A percentile compares a stretch with the other conserved stretches of the same genome.
Conservation (phyloP, 2,329 filamentous ascomycete species). For the Alternaria postmessia region DNA sequence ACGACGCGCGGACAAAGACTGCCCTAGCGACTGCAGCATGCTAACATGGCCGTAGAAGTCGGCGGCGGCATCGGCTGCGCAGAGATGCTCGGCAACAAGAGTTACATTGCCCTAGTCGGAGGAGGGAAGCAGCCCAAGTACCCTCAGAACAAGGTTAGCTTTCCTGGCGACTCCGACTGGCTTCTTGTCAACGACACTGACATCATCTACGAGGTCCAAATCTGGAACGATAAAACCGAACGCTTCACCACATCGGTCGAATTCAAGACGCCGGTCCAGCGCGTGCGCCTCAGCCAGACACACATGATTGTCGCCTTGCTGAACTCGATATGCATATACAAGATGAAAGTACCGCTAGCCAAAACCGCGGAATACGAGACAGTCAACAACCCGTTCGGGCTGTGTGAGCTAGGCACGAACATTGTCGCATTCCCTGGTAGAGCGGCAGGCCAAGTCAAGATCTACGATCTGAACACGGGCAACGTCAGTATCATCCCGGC, state of each 20-base stretch:
- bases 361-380: slow-evolving; percentile 83
- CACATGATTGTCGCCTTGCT: slow-evolving; percentile 82
- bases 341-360: slow-evolving; percentile 75
- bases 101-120: slow-evolving; percentile 88
- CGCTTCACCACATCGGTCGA: slow-evolving; percentile 79
- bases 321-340: slow-evolving; percentile 82
- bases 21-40: not conserved
- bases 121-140: slow-evolving; percentile 87
- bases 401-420: slow-evolving; percentile 79
- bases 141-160: slow-evolving; percentile 81
- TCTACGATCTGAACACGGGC: slow-evolving; percentile 78
- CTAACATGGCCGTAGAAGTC: slow-evolving; percentile 39
- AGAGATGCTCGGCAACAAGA: slow-evolving; percentile 86
- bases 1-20: not conserved
- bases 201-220: slow-evolving; percentile 67
- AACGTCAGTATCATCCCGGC: slow-evolving; percentile 95
- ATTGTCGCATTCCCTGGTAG: slow-evolving; percentile 86
- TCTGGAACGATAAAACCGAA: slow-evolving; percentile 89
- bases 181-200: slow-evolving; percentile 37
- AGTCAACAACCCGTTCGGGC: slow-evolving; percentile 79
- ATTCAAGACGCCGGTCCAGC: slow-evolving; percentile 79
- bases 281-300: slow-evolving; percentile 77
- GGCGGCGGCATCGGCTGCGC: slow-evolving; percentile 78
- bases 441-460: slow-evolving; percentile 84
- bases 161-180: slow-evolving; percentile 38